Base-by-base conservation (phyloP, 169 alveolate species). In the Plasmodium gallinaceum region DNA sequence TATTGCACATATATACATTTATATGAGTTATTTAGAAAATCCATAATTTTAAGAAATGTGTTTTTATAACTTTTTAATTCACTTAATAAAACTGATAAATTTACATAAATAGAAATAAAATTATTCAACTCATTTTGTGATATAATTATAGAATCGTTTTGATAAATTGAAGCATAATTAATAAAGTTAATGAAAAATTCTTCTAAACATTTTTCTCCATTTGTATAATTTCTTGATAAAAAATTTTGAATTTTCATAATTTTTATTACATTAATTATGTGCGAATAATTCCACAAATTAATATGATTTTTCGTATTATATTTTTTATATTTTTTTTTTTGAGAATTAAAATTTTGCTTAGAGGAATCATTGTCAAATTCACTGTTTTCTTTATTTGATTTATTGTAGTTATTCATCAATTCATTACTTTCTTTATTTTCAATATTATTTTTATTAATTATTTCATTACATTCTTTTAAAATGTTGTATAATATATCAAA, bases 71-170 rank as follows among this genome's bases (percentile, higher is more conserved):
- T 65, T 65, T 12, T 26, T 51, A 78, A 37, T 16, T 78, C 78
- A 5, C 24, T 20, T n/a, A 78, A 43, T 39, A 78, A 16, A 16
- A 51, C 48, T 62, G 89, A 52, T 43, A 51, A 8, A 14, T 78
- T 45, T 6, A 64, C 70, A 45, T 78, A 78, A 37, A 78, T 78
- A n/a, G 65, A 65, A n/a, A 69, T 12, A 78, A 78, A 48, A 22
- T 76, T 78, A 45, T 78, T 66, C 5, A 78, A 58, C 39, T 64
- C 89, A 26, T 78, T 78, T 69, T 78, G 75, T 7, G 89, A 46
- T 0, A 46, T 45, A 5, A 46, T 10, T 9, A 26, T 12, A 46
- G 18, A 46, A 16, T 48, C 51, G 8, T 70, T 26, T 5, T 65
- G 52, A 26, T 18, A 65, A 32, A 12, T 26, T 32, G 74, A 65